Percentiles rank a stretch among this genome's conserved stretches.
Evolutionary conservation across 2,329 filamentous ascomycete genomes (phyloP).

Genomic region (Colletotrichum sojae): DNA sequence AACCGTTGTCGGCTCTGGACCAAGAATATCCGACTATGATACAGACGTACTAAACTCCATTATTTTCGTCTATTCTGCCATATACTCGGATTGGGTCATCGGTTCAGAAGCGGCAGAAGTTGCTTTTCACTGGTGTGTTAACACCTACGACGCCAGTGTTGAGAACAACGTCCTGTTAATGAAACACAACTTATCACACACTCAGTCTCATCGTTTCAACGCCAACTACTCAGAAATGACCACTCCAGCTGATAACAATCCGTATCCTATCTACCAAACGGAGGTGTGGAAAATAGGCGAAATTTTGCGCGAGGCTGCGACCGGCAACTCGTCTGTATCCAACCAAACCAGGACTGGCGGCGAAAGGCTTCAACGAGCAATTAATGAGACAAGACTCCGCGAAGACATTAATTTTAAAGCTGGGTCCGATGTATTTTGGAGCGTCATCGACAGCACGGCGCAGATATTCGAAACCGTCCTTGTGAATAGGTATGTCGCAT

Average conservation of each 20-base stretch:
- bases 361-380: too few relatives aligned
- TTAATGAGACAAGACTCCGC: not conserved
- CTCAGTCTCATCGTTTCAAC: not conserved
- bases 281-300: too few relatives aligned
- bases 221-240: too few relatives aligned
- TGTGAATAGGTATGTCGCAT: not conserved
- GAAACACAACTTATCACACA: not conserved
- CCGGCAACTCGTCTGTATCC: too few relatives aligned
- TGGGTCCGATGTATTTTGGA: not conserved
- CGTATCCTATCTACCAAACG: too few relatives aligned
- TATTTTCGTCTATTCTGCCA: conserved; percentile 26
- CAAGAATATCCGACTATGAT: not conserved
- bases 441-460: not conserved
- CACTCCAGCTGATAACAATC: too few relatives aligned
- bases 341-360: too few relatives aligned
- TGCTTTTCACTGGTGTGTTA: conserved; percentile 29
- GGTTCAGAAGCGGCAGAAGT: not conserved
- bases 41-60: not conserved
- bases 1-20: not conserved
- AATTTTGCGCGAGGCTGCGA: too few relatives aligned
- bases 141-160: not conserved
- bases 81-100: not conserved
- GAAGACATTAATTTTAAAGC: too few relatives aligned
- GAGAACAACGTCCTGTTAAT: not conserved
- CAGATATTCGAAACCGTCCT: not conserved